Base-by-base conservation (phyloP, 345 rosid genomes). In the Eucalyptus urophylla region DNA sequence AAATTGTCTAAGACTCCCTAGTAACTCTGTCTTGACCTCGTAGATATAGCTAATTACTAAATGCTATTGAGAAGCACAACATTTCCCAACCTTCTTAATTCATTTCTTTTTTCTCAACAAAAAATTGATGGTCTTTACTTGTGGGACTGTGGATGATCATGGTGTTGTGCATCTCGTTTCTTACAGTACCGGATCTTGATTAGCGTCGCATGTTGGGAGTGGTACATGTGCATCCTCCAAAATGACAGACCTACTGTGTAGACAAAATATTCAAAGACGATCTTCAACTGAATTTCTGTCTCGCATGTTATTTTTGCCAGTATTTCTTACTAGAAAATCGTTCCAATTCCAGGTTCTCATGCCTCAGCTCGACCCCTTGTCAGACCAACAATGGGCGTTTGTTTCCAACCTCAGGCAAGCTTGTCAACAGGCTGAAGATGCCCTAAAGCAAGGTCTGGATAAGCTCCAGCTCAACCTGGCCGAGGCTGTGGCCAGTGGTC, bases 361-460 rank as follows among this genome's bases (percentile, higher is more conserved):
- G 91, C 96, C 98, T 56, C 96, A 95, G 90, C 94, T 97, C 76
- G 94, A 96, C 50, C 93, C 95, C 67, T 86, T 98, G 93, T 91
- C 96, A 43, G 98, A 97, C 9, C 93, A 92, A 62, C 99, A 98
- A 80, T 22, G 90, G 40, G 16, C 92, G 86, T 94, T 94, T 85
- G 95, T 95, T 43, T 81, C 87, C 86, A 95, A 92, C 88, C 90
- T 98, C 80, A 90, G 40, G 88, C 92, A 94, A 87, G 93, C 98
- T 72, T 97, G 99, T 93, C 97, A 98, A 90, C 99, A 98, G 92
- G 99, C 98, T 7, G 99, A 98, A 95, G 99, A 98, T 88, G 99
- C 99, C 22, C 93, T 98, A 44, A 92, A 97, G 2, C 97, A 96
- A 91, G 99, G 98, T n/a, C 95, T 97, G 98, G 99, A 95, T 25